Evolutionary conservation across 306 rosid species (phyloP).

Genomic region (Carpinus fangiana): DNA sequence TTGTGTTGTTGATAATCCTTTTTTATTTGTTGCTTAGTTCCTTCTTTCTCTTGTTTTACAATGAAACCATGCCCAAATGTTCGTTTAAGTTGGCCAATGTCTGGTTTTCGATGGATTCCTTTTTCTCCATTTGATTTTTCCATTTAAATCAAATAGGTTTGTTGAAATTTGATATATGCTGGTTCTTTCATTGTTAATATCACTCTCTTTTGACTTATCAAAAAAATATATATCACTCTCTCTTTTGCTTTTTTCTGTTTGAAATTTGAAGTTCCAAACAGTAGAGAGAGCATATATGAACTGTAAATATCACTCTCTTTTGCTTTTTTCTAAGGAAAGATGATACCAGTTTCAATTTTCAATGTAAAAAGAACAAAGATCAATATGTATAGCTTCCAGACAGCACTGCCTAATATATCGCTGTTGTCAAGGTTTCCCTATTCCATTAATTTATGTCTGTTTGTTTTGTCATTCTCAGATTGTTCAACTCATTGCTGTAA

Average conservation of each 20-base stretch:
- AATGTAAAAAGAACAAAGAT: neutral
- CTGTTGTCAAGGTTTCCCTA: neutral
- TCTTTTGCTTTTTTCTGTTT: too few species aligned
- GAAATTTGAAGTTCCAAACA: neutral
- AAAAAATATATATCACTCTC: too few species aligned
- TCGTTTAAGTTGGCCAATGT: neutral
- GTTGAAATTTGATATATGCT: neutral
- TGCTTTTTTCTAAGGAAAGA: constrained; percentile 5
- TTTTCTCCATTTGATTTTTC: neutral
- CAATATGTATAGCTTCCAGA: neutral
- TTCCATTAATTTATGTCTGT: neutral
- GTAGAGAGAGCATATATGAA: neutral
- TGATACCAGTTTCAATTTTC: neutral
- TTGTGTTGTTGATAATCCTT: too few species aligned
- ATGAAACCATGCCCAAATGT: neutral
- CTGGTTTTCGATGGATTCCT: neutral
- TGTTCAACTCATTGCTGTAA: too few species aligned
- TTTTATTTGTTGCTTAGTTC: too few species aligned
- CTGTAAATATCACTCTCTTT: neutral
- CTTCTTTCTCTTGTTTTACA: too few species aligned
- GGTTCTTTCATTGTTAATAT: neutral
- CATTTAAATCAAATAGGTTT: neutral
- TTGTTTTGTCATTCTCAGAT: too few species aligned
- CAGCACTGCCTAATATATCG: constrained; percentile 10
- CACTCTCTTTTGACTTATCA: too few species aligned